phyloP scores from a whole-genome alignment of 108 stramenopile genomes.

The Conticribra guillardii region DNA sequence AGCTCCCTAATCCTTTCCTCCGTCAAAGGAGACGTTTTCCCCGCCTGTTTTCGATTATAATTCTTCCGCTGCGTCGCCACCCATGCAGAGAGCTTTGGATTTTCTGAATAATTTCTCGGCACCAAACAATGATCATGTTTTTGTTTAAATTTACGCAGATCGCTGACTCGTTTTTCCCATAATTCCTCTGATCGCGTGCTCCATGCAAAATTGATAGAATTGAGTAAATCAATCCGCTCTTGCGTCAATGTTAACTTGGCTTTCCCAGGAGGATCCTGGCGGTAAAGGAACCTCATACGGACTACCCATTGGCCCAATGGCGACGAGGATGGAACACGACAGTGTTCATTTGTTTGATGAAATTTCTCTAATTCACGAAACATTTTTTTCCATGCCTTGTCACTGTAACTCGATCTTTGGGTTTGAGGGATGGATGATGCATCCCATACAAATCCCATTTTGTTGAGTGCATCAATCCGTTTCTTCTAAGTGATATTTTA shows the following conservation, averaged over 20 bases:
- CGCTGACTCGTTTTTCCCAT: constrained; percentile 22
- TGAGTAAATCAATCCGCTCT: constrained; percentile 30
- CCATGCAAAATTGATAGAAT: constrained; percentile 32
- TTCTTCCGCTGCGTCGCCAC: constrained; percentile 62
- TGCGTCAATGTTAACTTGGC: constrained; percentile 32
- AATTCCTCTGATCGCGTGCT: constrained; percentile 27
- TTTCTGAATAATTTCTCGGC: constrained; percentile 45
- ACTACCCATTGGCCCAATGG: constrained; percentile 41
- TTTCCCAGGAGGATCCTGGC: constrained; percentile 13
- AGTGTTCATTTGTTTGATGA: constrained; percentile 52
- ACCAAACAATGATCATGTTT: constrained; percentile 55
- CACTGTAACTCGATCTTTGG: constrained; percentile 19
- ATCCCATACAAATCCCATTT: constrained; percentile 43
- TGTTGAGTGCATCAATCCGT: constrained; percentile 30
- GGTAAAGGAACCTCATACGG: constrained; percentile 56
- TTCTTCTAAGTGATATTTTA: constrained; percentile 17
- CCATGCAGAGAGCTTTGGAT: constrained; percentile 62
- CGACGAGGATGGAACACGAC: constrained; percentile 35
- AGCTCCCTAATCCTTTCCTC: constrained; percentile 8
- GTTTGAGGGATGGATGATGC: constrained; percentile 25
- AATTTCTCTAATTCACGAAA: constrained; percentile 55
- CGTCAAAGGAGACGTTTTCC: constrained; percentile 7
- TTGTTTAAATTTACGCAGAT: constrained; percentile 38
- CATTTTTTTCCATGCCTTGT: constrained; percentile 59
- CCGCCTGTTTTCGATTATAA: constrained; percentile 41